Evolutionary conservation across 2,329 filamentous ascomycete genomes (phyloP).

Genomic region (Penicillium corylophilum): DNA sequence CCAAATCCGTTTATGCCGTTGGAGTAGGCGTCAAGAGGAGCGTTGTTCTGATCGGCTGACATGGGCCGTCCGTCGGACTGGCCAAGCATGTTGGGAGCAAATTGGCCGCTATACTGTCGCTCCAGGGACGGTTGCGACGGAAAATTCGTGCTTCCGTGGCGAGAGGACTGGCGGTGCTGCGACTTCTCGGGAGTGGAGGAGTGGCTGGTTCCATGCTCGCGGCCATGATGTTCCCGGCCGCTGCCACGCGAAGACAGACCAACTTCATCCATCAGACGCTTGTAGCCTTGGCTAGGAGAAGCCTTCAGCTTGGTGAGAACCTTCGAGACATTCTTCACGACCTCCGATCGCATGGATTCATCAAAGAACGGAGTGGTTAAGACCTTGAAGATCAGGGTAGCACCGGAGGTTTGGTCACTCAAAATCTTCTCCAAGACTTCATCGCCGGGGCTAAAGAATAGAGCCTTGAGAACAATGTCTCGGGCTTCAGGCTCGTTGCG

Average conservation of each 20-base stretch:
- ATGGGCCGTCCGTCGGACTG: constrained; percentile 39
- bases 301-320: constrained; percentile 89
- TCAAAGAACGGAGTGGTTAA: constrained; percentile 97
- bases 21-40: constrained; percentile 41
- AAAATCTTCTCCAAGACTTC: constrained; percentile 86
- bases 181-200: constrained; percentile 41
- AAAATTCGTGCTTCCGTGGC: constrained; percentile 40
- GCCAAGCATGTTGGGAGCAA: constrained; percentile 34
- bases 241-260: constrained; percentile 65
- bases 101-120: constrained; percentile 45
- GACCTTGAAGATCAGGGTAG: constrained; percentile 97
- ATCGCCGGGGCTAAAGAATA: constrained; percentile 90
- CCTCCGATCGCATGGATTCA: constrained; percentile 80
- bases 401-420: constrained; percentile 85
- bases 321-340: constrained; percentile 87
- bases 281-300: constrained; percentile 92
- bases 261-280: constrained; percentile 97
- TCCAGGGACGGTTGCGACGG: constrained; percentile 39
- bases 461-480: constrained; percentile 81
- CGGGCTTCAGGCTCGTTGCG: constrained; percentile 90
- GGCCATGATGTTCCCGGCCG: constrained; percentile 40
- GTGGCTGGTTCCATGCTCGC: constrained; percentile 36
- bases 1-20: constrained; percentile 35
- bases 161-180: constrained; percentile 44
- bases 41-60: constrained; percentile 35